phyloP scores from a whole-genome alignment of 345 rosid species.

The Combretum micranthum region DNA sequence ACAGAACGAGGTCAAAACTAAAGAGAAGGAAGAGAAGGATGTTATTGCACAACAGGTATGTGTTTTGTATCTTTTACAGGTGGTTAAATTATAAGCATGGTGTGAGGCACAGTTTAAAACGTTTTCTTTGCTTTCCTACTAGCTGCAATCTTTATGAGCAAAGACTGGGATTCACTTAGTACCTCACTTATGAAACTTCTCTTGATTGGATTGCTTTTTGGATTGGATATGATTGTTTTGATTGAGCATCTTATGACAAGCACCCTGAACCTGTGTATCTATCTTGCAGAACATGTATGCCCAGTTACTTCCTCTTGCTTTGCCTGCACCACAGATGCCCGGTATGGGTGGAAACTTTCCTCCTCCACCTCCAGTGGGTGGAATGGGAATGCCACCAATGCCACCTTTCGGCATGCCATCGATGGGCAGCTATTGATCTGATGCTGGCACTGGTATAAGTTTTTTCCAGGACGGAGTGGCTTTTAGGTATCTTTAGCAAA shows the following conservation, averaged over 20 bases:
- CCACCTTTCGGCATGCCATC: conserved; percentile 70
- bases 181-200: no score
- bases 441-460: not conserved
- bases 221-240: not conserved
- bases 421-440: conserved; percentile 46
- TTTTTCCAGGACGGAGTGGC: not conserved
- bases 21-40: conserved; percentile 79
- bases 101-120: no score
- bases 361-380: conserved; percentile 22
- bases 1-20: conserved; percentile 55
- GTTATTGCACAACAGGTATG: conserved; percentile 84
- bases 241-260: not conserved
- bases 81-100: not conserved
- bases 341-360: conserved; percentile 42
- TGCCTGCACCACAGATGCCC: conserved; percentile 92
- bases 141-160: not conserved
- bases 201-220: no score
- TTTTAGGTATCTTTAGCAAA: not conserved
- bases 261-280: not conserved
- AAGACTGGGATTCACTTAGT: no score
- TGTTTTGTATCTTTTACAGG: not conserved
- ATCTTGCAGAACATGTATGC: conserved; percentile 82
- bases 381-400: conserved; percentile 70
- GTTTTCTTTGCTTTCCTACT: not conserved
- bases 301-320: conserved; percentile 74